Evolutionary conservation across 371 early-diverging fungal genomes (phyloP).

Genomic region (Apophysomyces elegans): DNA sequence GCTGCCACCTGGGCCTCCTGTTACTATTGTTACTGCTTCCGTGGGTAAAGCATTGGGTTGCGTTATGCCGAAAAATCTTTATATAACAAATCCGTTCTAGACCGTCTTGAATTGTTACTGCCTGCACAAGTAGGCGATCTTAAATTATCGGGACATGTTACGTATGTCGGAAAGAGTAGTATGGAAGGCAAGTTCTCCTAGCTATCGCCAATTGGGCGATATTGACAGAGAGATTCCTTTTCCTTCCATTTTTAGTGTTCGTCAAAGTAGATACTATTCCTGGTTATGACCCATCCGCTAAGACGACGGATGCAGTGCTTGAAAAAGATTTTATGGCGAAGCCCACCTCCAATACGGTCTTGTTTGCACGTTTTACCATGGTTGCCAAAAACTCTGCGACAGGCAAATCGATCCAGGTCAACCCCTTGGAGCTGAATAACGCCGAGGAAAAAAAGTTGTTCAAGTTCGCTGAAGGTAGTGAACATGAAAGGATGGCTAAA

Average conservation of each 20-base stretch:
- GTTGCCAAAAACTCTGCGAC: constrained; percentile 84
- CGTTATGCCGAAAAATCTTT: neutral
- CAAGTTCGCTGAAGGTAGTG: constrained; percentile 67
- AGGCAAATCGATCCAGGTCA: constrained; percentile 72
- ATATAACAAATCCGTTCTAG: neutral
- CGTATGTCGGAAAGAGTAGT: constrained; percentile 86
- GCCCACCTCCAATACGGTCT: constrained; percentile 56
- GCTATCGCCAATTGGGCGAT: neutral
- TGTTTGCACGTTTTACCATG: constrained; percentile 90
- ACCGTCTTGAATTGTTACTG: constrained; percentile 83
- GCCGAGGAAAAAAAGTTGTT: constrained; percentile 76
- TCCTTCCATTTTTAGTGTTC: constrained; percentile 44
- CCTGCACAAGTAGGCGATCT: constrained; percentile 73
- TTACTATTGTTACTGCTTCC: constrained; percentile 87
- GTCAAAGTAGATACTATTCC: constrained; percentile 66
- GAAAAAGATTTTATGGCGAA: constrained; percentile 24
- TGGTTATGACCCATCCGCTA: constrained; percentile 23
- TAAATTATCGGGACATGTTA: constrained; percentile 78
- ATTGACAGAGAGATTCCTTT: neutral
- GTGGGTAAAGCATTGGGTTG: constrained; percentile 49
- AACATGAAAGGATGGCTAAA: neutral
- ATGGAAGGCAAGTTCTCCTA: constrained; percentile 69
- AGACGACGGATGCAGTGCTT: constrained; percentile 13
- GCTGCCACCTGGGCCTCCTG: constrained; percentile 55
- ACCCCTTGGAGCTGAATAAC: constrained; percentile 73